Evolutionary conservation across 2,329 filamentous ascomycete species (phyloP), one percentile per base, ranked within the genome.

Genomic region (Thermoascus crustaceus): DNA sequence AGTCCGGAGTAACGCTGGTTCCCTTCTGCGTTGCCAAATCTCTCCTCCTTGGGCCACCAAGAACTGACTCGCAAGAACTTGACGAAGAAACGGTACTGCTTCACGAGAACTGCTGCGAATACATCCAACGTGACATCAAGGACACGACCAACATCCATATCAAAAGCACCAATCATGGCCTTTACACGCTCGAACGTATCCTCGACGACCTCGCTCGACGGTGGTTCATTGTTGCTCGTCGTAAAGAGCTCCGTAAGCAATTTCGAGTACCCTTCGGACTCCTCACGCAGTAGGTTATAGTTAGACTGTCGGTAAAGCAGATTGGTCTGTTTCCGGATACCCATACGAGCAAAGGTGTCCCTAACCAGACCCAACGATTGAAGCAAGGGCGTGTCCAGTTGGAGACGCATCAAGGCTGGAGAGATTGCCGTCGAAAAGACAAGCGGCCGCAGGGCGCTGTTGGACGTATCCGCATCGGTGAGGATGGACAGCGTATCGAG

Each of bases 231-330:
- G 48, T 80, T 80, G 50, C 83, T 85, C 1, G 84, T 93, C 5
- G 86, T 89, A 61, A 95, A 98, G 20, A 96, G 79, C 58, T 98
- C 91, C 0, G 89, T 95, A 41, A 94, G 79, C 30, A 98, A 76
- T 60, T 98, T 98, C 0, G 91, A 88, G 56, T 94, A 98, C 25
- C 93, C 91, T 63, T 98, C 91, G 0, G 86, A 86, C 61, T 98
- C 91, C 64, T 98, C 91, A 29, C 91, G 80, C 13, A 98, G 69
- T 5, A 98, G 68, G 52, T 98, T 98, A 68, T 94, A 96, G 60
- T 94, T 96, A 9, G 89, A 86, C 61, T 96, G 91, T 41, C 88
- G 82, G 59, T 98, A 98, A 1, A 98, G 73, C 4, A 91, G 71
- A 50, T 95, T 94, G 5, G 91, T 98, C 32, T 88, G 84, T 53